phyloP scores from a whole-genome alignment of 1,139 yeast species.

The Debaryomycetaceae sp. region DNA sequence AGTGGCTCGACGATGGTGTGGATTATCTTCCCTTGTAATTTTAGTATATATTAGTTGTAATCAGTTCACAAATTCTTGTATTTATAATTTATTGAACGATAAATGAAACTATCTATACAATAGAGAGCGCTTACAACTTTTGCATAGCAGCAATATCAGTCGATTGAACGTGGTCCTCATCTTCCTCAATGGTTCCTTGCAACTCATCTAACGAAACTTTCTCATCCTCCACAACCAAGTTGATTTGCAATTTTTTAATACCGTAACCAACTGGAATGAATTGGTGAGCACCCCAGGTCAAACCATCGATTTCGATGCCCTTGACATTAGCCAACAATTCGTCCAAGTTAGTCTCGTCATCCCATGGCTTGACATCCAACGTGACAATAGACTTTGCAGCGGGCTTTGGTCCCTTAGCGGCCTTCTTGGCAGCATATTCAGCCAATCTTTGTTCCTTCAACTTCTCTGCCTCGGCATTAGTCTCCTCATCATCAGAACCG shows the following conservation, averaged over 20 bases:
- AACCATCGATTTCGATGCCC: constrained; percentile 84
- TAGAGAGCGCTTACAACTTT: constrained; percentile 63
- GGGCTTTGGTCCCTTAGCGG: constrained; percentile 94
- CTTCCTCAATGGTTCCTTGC: constrained; percentile 82
- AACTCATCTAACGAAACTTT: constrained; percentile 91
- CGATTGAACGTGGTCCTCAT: constrained; percentile 99
- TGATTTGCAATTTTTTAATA: constrained; percentile 98
- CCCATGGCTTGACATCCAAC: constrained; percentile 99
- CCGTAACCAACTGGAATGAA: constrained; percentile 98
- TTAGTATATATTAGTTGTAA: not conserved
- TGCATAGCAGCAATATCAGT: constrained; percentile 98
- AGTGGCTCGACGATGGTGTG: constrained; percentile 46
- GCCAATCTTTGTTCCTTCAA: constrained; percentile 96
- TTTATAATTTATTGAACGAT: not conserved
- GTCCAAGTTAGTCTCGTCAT: constrained; percentile 95
- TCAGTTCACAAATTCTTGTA: not conserved
- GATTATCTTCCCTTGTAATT: constrained; percentile 40
- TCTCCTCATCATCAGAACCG: constrained; percentile 88
- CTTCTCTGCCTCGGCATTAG: constrained; percentile 85
- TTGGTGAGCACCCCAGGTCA: constrained; percentile 97
- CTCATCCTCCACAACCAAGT: constrained; percentile 96
- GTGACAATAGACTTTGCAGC: constrained; percentile 98
- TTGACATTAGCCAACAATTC: constrained; percentile 83
- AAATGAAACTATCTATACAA: constrained; percentile 2
- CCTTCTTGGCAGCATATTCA: constrained; percentile 96